A percentile compares a stretch with the other conserved stretches of the same genome.
Conservation (phyloP, 106 monocot species). For the Allium cepa region DNA sequence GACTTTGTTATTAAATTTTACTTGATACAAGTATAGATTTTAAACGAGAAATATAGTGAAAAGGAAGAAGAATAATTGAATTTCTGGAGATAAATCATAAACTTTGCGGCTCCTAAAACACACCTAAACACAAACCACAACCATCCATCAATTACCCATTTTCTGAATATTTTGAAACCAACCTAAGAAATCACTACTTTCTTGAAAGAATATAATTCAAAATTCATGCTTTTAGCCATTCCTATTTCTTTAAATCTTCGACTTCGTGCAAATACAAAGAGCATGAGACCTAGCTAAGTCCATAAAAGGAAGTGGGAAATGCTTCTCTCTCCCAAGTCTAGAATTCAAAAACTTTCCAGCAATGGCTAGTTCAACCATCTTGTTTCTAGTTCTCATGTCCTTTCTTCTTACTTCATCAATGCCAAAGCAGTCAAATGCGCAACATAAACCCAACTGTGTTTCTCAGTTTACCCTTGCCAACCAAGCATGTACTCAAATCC, state of each 20-base stretch:
- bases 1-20: too few relatives aligned
- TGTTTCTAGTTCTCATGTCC: not conserved
- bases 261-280: not conserved
- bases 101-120: not conserved
- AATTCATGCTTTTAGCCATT: slow-evolving; percentile 2
- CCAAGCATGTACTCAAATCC: slow-evolving; percentile 26
- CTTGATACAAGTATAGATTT: too few relatives aligned
- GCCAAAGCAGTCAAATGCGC: not conserved
- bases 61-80: not conserved
- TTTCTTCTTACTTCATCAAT: not conserved
- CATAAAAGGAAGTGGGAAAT: not conserved
- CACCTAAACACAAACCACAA: slow-evolving; percentile 3
- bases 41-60: not conserved
- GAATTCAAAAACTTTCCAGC: not conserved
- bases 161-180: slow-evolving; percentile 1
- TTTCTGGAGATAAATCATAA: too few relatives aligned
- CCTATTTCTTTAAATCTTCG: not conserved
- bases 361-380: slow-evolving; percentile 3
- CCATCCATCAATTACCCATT: not conserved
- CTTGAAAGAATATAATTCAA: not conserved
- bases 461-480: slow-evolving; percentile 35
- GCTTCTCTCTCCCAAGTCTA: not conserved
- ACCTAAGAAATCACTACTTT: not conserved
- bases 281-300: not conserved
- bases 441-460: slow-evolving; percentile 16